phyloP scores from a whole-genome alignment of 805 yeast species.

The Maudiozyma barnettii region DNA sequence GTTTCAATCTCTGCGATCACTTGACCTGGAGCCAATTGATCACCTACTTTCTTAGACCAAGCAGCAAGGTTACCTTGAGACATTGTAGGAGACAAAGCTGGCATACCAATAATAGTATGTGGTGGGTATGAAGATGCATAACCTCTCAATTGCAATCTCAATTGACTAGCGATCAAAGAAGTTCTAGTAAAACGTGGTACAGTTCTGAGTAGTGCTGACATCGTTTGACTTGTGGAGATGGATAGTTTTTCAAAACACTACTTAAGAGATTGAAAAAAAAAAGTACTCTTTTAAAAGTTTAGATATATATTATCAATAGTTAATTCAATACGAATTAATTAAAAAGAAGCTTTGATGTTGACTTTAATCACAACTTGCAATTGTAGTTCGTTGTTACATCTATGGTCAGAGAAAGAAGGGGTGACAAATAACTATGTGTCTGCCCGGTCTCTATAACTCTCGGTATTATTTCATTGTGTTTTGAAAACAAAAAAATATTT shows the following conservation, averaged over 20 bases:
- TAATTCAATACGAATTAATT: too few relatives aligned
- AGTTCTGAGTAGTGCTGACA: constrained; percentile 25
- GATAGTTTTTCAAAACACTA: too few relatives aligned
- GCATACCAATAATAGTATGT: constrained; percentile 91
- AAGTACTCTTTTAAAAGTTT: too few relatives aligned
- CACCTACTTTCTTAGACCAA: constrained; percentile 90
- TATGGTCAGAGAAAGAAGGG: not conserved
- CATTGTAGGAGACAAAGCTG: constrained; percentile 99
- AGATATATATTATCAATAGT: too few relatives aligned
- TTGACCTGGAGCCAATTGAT: constrained; percentile 82
- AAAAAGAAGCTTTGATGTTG: too few relatives aligned
- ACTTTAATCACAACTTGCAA: too few relatives aligned
- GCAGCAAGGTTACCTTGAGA: constrained; percentile 85
- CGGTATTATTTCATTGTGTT: not conserved
- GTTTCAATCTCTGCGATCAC: constrained; percentile 95
- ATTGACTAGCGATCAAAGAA: constrained; percentile 8
- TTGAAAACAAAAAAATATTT: too few relatives aligned
- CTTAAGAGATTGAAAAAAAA: too few relatives aligned
- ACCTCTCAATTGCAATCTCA: constrained; percentile 22
- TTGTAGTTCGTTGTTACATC: too few relatives aligned
- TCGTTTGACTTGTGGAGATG: constrained; percentile 3
- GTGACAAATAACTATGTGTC: too few relatives aligned
- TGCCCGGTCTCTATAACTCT: not conserved
- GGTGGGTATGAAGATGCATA: constrained; percentile 54
- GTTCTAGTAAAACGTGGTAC: constrained; percentile 19